These are phyloP conservation scores for Apium graveolens DNA, from an alignment of 129 eudicot species.

Conservation along the genomic window DNA sequence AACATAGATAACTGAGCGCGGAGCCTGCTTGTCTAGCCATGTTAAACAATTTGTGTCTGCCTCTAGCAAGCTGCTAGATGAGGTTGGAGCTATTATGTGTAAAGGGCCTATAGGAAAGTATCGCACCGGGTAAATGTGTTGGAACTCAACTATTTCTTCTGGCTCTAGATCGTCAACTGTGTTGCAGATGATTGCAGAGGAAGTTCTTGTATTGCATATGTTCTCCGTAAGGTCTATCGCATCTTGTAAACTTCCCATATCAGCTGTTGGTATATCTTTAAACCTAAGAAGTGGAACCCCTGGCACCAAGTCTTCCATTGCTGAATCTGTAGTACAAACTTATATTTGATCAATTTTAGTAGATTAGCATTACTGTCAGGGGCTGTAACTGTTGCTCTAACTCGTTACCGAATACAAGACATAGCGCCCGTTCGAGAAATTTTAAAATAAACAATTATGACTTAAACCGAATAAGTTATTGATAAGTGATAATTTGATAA, in stretches of 20 bases:
- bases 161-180: slow-evolving; percentile 32
- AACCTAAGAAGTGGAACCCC: slow-evolving; percentile 31
- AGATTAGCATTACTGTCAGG: not conserved
- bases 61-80: slow-evolving; percentile 31
- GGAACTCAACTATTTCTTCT: slow-evolving; percentile 27
- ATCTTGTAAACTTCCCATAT: slow-evolving; percentile 9
- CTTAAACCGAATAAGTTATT: no score
- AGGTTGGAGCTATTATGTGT: slow-evolving; percentile 29
- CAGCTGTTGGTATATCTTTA: slow-evolving; percentile 35
- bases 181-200: slow-evolving; percentile 51
- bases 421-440: no score
- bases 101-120: slow-evolving; percentile 42
- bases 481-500: no score
- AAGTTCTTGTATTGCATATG: slow-evolving; percentile 11
- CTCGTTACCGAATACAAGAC: not conserved
- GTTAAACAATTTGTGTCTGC: slow-evolving; percentile 35
- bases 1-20: slow-evolving; percentile 44
- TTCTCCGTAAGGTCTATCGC: not conserved
- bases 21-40: slow-evolving; percentile 53
- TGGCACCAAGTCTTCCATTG: slow-evolving; percentile 21
- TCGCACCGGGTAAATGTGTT: slow-evolving; percentile 24
- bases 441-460: no score
- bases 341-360: not conserved
- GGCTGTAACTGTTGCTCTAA: not conserved
- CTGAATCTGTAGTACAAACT: slow-evolving; percentile 22